phyloP scores from a whole-genome alignment of 805 yeast species.

The Zygosaccharomyces bailii region DNA sequence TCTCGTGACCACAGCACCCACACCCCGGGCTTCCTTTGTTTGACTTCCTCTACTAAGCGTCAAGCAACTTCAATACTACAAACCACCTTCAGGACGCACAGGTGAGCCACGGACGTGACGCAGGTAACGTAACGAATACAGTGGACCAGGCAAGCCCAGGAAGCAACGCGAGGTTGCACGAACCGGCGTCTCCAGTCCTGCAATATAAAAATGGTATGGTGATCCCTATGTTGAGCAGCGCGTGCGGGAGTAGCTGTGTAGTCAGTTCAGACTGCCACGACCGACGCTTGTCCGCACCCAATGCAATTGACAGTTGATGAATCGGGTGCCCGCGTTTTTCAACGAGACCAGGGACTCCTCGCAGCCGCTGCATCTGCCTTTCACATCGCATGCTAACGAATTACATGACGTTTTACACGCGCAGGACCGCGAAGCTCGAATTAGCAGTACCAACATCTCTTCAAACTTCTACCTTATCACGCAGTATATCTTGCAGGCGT shows the following conservation, averaged over 20 bases:
- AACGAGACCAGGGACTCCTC: conserved; percentile 1
- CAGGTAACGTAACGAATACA: background rate
- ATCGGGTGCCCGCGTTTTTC: conserved; percentile 1
- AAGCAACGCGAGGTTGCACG: background rate
- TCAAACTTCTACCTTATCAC: conserved; percentile 30
- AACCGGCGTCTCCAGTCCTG: background rate
- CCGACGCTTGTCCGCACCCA: background rate
- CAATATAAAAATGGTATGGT: conserved; percentile 7
- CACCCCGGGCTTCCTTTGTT: conserved; percentile 3
- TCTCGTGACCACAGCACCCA: background rate
- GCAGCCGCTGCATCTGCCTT: background rate
- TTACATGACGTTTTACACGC: conserved; percentile 17
- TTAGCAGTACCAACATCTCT: conserved; percentile 15
- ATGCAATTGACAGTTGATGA: background rate
- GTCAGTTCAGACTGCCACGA: background rate
- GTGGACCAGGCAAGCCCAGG: background rate
- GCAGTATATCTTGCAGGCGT: conserved; percentile 32
- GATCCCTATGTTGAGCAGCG: background rate
- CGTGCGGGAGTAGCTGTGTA: background rate
- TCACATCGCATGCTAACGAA: conserved; percentile 16
- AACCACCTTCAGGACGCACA: background rate
- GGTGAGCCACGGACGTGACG: background rate
- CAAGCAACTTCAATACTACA: background rate
- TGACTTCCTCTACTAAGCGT: background rate
- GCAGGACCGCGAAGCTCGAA: conserved; percentile 23